phyloP scores from a whole-genome alignment of 495 filamentous ascomycete genomes.

The Neurospora africana region DNA sequence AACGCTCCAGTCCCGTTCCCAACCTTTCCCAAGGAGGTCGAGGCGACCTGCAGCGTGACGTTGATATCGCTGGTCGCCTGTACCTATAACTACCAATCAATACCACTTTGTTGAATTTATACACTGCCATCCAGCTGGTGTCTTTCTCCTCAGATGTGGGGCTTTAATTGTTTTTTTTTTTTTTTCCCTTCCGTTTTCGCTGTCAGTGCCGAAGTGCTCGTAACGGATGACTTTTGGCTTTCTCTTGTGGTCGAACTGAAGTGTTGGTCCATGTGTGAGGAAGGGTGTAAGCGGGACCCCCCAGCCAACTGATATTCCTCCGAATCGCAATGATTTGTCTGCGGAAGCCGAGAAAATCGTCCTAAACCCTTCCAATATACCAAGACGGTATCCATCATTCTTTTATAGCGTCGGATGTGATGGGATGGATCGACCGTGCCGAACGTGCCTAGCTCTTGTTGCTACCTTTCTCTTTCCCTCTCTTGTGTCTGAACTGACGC shows the following conservation, averaged over 20 bases:
- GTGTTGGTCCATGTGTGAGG: background rate
- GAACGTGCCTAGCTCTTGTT: conserved; percentile 1
- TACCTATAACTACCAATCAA: background rate
- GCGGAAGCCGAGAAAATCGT: conserved; percentile 15
- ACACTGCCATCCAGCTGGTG: too few relatives aligned
- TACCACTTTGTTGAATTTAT: background rate
- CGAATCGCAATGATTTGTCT: conserved; percentile 20
- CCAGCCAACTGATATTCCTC: conserved; percentile 24
- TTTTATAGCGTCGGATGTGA: background rate
- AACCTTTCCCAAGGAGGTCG: background rate
- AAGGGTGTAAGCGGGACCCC: conserved; percentile 1
- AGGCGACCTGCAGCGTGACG: background rate
- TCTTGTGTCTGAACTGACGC: background rate
- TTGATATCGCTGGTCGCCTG: background rate
- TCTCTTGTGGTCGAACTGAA: background rate
- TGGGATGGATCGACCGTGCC: background rate
- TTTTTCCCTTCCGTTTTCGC: background rate
- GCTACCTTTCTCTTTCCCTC: conserved; percentile 5
- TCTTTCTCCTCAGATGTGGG: too few relatives aligned
- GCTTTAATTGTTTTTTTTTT: too few relatives aligned
- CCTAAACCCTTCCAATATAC: conserved; percentile 24
- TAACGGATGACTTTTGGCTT: background rate
- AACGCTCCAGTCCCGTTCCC: background rate
- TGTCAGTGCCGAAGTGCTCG: background rate
- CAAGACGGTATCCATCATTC: conserved; percentile 5